Percentiles rank a stretch among this genome's conserved stretches.
These are phyloP conservation scores for Ogataea glucozyma DNA, from an alignment of 805 yeast genomes.

Conservation along the genomic window DNA sequence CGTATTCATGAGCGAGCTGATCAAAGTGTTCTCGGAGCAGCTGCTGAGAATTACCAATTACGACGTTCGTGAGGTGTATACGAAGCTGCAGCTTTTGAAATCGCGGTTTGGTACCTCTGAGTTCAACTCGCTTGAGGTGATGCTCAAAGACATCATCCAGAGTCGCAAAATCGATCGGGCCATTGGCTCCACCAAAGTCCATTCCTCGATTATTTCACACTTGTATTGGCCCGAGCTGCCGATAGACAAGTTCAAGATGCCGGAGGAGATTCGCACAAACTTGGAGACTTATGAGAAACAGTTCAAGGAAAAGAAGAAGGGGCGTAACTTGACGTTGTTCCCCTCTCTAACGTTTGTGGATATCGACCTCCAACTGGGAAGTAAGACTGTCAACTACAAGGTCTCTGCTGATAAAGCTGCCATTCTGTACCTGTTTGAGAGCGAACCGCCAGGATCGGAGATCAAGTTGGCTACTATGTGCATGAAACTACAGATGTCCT, in stretches of 20 bases:
- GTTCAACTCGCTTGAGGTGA: slow-evolving; percentile 73
- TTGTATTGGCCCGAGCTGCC: slow-evolving; percentile 76
- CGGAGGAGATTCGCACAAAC: slow-evolving; percentile 42
- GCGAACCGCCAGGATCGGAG: slow-evolving; percentile 23
- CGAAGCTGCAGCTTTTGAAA: slow-evolving; percentile 55
- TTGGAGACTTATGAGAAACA: slow-evolving; percentile 43
- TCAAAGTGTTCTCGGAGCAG: slow-evolving; percentile 56
- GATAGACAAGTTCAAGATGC: slow-evolving; percentile 48
- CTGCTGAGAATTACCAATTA: slow-evolving; percentile 47
- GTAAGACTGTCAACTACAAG: slow-evolving; percentile 37
- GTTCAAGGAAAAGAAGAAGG: slow-evolving; percentile 50
- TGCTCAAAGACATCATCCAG: slow-evolving; percentile 71
- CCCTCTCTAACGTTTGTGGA: slow-evolving; percentile 64
- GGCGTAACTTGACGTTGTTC: slow-evolving; percentile 58
- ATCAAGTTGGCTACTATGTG: slow-evolving; percentile 36
- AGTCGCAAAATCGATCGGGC: slow-evolving; percentile 49
- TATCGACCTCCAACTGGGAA: slow-evolving; percentile 57
- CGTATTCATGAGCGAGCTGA: slow-evolving; percentile 64
- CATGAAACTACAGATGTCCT: slow-evolving; percentile 43
- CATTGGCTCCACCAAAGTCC: slow-evolving; percentile 39
- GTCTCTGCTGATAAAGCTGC: slow-evolving; percentile 75
- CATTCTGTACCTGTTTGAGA: slow-evolving; percentile 40
- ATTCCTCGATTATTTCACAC: slow-evolving; percentile 68
- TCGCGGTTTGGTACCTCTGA: slow-evolving; percentile 65
- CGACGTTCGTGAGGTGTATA: slow-evolving; percentile 40